These are phyloP conservation scores for Trebouxia sp. DNA, from an alignment of 139 green algal genomes.

Conservation along the genomic window DNA sequence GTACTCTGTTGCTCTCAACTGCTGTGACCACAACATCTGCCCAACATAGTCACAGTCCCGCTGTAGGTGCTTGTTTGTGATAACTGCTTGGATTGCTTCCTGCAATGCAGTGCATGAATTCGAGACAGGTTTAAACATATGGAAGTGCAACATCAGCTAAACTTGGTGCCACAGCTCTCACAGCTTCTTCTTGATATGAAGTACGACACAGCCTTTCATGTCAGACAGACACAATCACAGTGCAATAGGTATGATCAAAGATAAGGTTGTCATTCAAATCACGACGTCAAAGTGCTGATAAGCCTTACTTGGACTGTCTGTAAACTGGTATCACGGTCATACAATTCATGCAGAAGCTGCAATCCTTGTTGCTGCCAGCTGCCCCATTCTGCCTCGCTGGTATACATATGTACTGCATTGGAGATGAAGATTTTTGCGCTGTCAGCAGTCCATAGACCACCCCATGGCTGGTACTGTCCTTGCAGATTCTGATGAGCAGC, in stretches of 20 bases:
- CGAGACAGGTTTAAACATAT: no score
- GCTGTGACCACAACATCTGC: conserved; percentile 44
- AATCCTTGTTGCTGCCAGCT: conserved; percentile 33
- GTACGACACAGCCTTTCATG: no score
- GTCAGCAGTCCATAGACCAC: conserved; percentile 28
- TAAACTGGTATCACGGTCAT: conserved; percentile 44
- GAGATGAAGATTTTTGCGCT: conserved; percentile 23
- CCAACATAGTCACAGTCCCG: conserved; percentile 31
- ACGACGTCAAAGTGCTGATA: background rate
- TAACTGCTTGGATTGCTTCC: background rate
- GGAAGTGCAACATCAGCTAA: no score
- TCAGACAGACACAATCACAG: background rate
- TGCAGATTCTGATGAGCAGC: background rate
- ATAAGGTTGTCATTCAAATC: background rate
- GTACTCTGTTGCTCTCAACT: conserved; percentile 44
- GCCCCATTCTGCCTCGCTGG: conserved; percentile 38
- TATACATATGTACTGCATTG: conserved; percentile 50
- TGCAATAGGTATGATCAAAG: background rate
- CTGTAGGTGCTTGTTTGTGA: background rate
- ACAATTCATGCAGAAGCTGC: conserved; percentile 41
- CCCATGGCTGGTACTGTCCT: conserved; percentile 32
- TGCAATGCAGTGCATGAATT: background rate
- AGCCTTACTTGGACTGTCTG: conserved; percentile 34
- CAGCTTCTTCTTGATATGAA: no score
- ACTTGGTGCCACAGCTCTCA: no score